Evolutionary conservation across 176 grass and related monocot genomes (phyloP), one percentile per base, ranked within the genome.

Genomic region (Tillandsia fasciculata): DNA sequence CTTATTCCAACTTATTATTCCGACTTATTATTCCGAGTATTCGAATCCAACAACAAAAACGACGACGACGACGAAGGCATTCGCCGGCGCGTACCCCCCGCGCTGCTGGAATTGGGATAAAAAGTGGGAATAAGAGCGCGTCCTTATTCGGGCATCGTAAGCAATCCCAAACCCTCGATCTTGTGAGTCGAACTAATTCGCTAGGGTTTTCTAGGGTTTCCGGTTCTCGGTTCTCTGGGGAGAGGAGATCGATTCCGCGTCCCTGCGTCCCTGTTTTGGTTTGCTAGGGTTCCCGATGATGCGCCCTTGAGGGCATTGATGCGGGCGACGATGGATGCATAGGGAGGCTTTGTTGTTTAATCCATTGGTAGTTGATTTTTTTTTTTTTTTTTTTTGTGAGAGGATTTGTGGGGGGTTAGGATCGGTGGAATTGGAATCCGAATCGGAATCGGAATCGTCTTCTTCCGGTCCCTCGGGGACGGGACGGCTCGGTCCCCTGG

Each of bases 191-290:
- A 61, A 61, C 17, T 10, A 18, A 7, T 1, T 20, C n/a, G 56
- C 56, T 61, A 61, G 56, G 56, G n/a, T 61, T 61, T 61, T 3
- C 22, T 61, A 22, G n/a, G 56, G 56, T 61, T 61, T 20, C 56
- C 33, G 33, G 22, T 6, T 8, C 13, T 17, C 13, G 4, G 53
- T 12, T 57, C 53, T 57, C n/a, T 57, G 53, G 12, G 53, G 53
- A 17, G 33, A 42, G 33, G 33, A 57, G 56, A 2, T 20, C 10
- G 17, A 20, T 20, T 20, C 10, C 14, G 8, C 15, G 15, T 61
- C n/a, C 9, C 22, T 61, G 15, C 53, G 24, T 24, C 24, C 24
- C 24, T 24, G 24, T 24, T 9, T 61, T 9, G 18, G 17, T 9
- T 61, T 61, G 56, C 56, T 61, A 61, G 56, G 56, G 56, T 61